A percentile compares a stretch with the other conserved stretches of the same genome.
phyloP scores from a whole-genome alignment of 2,329 filamentous ascomycete genomes.

The Teratosphaeria pseudoeucalypti region DNA sequence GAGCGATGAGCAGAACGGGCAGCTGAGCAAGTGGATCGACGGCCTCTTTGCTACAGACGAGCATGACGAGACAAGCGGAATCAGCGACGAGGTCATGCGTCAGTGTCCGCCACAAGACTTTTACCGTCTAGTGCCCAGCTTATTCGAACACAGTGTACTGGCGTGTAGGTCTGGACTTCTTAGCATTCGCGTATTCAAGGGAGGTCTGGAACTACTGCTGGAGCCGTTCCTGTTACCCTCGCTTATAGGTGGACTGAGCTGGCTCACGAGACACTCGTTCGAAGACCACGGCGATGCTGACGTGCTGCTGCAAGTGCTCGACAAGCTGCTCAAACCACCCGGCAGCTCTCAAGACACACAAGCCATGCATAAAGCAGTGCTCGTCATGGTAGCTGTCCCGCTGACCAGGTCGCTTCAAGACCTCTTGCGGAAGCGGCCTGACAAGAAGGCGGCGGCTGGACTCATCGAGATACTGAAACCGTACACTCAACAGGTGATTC shows the following conservation, averaged over 20 bases:
- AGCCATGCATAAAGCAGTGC: conserved; percentile 59
- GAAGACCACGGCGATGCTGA: conserved; percentile 53
- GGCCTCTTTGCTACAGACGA: conserved; percentile 64
- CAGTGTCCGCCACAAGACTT: conserved; percentile 76
- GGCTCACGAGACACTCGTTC: conserved; percentile 61
- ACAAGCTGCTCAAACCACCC: conserved; percentile 59
- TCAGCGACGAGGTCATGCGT: conserved; percentile 71
- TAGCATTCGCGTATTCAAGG: conserved; percentile 59
- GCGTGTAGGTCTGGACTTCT: conserved; percentile 58
- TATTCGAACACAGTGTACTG: conserved; percentile 65
- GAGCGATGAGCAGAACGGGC: conserved; percentile 52
- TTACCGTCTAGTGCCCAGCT: conserved; percentile 63
- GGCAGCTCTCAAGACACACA: conserved; percentile 63
- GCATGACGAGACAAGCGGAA: conserved; percentile 45
- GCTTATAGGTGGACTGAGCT: conserved; percentile 61
- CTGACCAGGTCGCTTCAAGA: conserved; percentile 57
- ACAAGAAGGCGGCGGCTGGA: conserved; percentile 51
- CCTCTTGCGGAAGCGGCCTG: conserved; percentile 56
- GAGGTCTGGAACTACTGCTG: conserved; percentile 68
- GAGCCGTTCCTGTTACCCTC: conserved; percentile 74
- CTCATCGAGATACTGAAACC: conserved; percentile 55
- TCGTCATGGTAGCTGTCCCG: conserved; percentile 60
- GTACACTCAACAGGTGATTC: conserved; percentile 32
- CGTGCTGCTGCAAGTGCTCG: conserved; percentile 60
- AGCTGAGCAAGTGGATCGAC: conserved; percentile 64